Evolutionary conservation across 176 grass and related monocot species (phyloP), one percentile per base, ranked within the genome.

Genomic region (Dactylis glomerata): DNA sequence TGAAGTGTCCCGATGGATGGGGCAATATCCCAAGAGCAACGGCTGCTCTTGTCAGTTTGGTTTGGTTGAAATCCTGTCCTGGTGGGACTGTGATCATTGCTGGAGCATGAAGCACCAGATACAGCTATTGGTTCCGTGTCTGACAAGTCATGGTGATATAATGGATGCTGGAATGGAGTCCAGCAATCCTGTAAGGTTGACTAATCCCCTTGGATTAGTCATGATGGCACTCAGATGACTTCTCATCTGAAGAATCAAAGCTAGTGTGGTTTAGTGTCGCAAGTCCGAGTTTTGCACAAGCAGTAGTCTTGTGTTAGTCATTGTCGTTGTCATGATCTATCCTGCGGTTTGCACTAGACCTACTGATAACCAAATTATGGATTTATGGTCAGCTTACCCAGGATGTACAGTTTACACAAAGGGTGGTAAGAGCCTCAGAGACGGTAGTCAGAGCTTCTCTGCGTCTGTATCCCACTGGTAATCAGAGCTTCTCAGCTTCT

Each of bases 1-100:
- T 89, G 57, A 87, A 66, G 81, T 88, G 87, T 16, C 86, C 89
- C 79, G 70, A 89, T 83, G 92, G 94, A 75, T 88, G 87, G 94
- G 86, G 82, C 75, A 68, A 78, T 74, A 67, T 82, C 40, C 6
- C 59, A 75, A 87, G 81, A 87, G 85, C 68, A 68, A 61, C 0
- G 38, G 75, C 49, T 86, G 75, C 68, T 90, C 85, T 83, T 32
- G 40, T 68, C 68, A 75, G 68, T 84, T 84, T 61, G 34, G 31
- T 76, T 69, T 58, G 31, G 38, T 75, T 86, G 40, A 68, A 55
- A 68, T 59, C 57, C 36, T 75, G 80, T 56, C 68, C 47, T 37
- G 76, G 66, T 75, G 68, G 70, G 36, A 76, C 57, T 62, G 33
- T 80, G 49, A 59, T 81, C 23, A 17, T 85, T 50, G 68, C 33